Evolutionary conservation across 176 grass and related monocot genomes (phyloP), one percentile per base, ranked within the genome.

Genomic region (Dactylis glomerata): DNA sequence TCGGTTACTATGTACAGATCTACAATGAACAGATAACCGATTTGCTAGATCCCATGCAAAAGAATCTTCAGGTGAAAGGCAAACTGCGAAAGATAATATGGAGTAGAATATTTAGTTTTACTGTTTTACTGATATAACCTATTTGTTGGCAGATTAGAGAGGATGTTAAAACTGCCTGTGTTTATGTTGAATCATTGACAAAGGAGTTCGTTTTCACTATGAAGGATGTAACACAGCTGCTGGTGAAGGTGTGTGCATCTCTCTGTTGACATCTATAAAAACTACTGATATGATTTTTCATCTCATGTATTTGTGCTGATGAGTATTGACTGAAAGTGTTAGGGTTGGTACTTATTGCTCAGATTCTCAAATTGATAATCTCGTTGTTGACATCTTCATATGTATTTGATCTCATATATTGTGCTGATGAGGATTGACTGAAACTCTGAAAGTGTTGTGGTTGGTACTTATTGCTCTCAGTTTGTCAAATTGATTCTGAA

Each of bases 21-120:
- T 94, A 99, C 69, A 99, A 99, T 87, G 96, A 99, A 68, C 96
- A 99, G 84, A 99, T 99, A 80, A 99, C 96, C 51, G 96, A 99
- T 83, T 95, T 99, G 82, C 90, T 99, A 77, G 91, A 99, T 49
- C 93, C 96, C 9, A 62, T 82, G 1, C 86, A 79, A 68, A 99
- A 85, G 71, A 94, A 85, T 45, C 96, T 99, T 90, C 96, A 96
- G 91, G 96, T 99, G 76, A 80, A 87, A 68, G 55, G 31, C 8
- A 87, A 81, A 83, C 5, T 22, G 20, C 9, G 41, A 33, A 81
- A 9, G 36, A 77, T 36, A 68, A n/a, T n/a, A n/a, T n/a, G n/a
- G n/a, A n/a, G 58, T 75, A 74, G 28, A 57, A 66, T 49, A 3
- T 6, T 41, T 17, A 27, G 15, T 85, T 88, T 69, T 28, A 28